Base-by-base conservation (phyloP, 1,139 yeast genomes). In the Zygoascus meyerae region DNA sequence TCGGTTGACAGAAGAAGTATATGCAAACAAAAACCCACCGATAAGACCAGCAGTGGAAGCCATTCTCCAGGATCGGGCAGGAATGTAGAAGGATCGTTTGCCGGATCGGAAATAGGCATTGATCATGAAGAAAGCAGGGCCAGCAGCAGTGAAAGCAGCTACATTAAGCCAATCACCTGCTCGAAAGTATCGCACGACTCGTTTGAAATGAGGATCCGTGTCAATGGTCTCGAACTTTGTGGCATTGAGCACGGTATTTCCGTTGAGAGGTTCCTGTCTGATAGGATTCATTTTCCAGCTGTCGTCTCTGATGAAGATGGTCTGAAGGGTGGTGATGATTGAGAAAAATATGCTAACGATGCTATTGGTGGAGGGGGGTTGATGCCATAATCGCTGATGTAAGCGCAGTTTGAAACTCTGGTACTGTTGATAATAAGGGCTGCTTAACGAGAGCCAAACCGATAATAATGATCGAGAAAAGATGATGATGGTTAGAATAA, bases 111-210 rank as follows among this genome's bases (percentile, higher is more conserved):
- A 55, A 62, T 73, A 75, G 66, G 84, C 90, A 72, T 84, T 75
- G 16, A 75, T 69, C 50, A 75, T 70, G 55, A 83, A 70, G 16
- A 81, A 73, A 39, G 77, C 67, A 33, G 95, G 95, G 33, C 79
- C 86, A 11, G 77, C 79, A 12, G 78, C 77, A 4, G 86, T 72
- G 46, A 72, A 67, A n/a, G 75, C 74, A 2, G 78, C 87, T 83
- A 87, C 79, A 36, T 71, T 66, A 12, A 72, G 75, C 60, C 77
- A 78, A 67, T 86, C 95, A 9, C 82, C 72, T 16, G 76, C 65
- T 63, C 95, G 75, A 66, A 86, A 79, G 69, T 82, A 86, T 41
- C 80, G 71, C 21, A 86, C 79, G 31, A 86, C 95, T 55, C 86
- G 74, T 47, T 66, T 61, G 67, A 86, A 83, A 55, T 81, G 80